Conservation (phyloP, 345 rosid genomes). For the Cardamine resedifolia region DNA sequence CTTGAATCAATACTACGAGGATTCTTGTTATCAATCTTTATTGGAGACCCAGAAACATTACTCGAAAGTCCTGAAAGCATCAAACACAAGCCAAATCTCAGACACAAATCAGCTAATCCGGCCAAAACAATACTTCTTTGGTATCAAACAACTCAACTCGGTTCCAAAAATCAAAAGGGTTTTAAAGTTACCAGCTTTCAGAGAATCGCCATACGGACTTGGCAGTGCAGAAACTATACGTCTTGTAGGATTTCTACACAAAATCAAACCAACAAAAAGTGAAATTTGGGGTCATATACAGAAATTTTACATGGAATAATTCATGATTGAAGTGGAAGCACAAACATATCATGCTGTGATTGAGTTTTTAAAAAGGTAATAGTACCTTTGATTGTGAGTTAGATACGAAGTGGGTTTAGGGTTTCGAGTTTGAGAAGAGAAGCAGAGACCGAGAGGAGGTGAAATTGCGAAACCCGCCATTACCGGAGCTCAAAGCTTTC, state of each 20-base stretch:
- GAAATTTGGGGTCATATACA: no score
- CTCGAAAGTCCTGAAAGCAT: constrained; percentile 56
- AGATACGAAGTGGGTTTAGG: constrained; percentile 31
- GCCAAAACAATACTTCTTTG: not conserved
- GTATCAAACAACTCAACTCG: not conserved
- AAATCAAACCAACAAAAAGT: not conserved
- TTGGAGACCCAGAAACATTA: constrained; percentile 39
- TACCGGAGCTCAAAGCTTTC: constrained; percentile 26
- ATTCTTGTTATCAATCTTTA: constrained; percentile 40
- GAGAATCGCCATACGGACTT: constrained; percentile 43
- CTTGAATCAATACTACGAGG: constrained; percentile 43
- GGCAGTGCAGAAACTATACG: constrained; percentile 45
- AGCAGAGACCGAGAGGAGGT: constrained; percentile 37
- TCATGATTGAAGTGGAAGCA: not conserved
- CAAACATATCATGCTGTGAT: not conserved
- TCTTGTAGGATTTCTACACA: constrained; percentile 41
- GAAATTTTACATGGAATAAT: not conserved
- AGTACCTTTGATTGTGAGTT: constrained; percentile 43
- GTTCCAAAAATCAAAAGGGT: not conserved
- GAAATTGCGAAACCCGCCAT: constrained; percentile 57
- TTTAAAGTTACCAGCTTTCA: constrained; percentile 36
- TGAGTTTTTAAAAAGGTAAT: not conserved
- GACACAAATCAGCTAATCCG: not conserved
- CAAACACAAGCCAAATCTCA: constrained; percentile 18
- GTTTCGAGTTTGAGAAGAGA: constrained; percentile 35